Evolutionary conservation across 345 rosid species (phyloP), one percentile per base, ranked within the genome.

Genomic region (Moringa oleifera): DNA sequence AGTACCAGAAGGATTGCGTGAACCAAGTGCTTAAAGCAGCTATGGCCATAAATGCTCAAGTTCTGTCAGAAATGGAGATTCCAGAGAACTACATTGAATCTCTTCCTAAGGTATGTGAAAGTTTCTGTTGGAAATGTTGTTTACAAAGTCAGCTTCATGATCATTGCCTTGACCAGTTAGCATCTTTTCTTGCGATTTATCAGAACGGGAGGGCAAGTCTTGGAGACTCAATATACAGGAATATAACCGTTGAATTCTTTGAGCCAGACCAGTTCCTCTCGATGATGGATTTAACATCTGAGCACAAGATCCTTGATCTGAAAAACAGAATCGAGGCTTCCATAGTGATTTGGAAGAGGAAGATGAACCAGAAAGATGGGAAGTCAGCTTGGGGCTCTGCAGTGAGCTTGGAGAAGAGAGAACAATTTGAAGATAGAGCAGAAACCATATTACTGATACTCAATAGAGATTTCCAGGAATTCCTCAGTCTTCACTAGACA

Each of bases 11-110:
- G 59, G 97, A 91, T 67, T 80, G 84, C 53, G 97, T 88, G 16
- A 91, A 86, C 67, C 97, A 91, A 61, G 96, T 91, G 20, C 90
- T 88, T 54, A 91, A 88, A 77, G 97, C 97, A 6, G 96, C 97
- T 57, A 91, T 91, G 96, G 97, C 97, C 0, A 91, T 91, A 66
- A 91, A 91, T 68, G 84, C 96, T 36, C 96, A 91, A 73, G 88
- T 86, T 70, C 68, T 91, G 10, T 78, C 88, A 33, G 97, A 88
- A 74, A 91, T 91, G 90, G 94, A 83, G 73, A 78, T 88, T 37
- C 97, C 97, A 5, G 94, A 91, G 59, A 86, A 71, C 78, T 91
- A 91, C 76, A 81, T 91, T 0, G 97, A 91, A 53, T 84, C 94
- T 22, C 92, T 88, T 49, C 96, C 97, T 15, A 91, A 88, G 90